Evolutionary conservation across 1,139 yeast genomes (phyloP), one percentile per base, ranked within the genome.

Genomic region (Debaryomyces subglobosus): DNA sequence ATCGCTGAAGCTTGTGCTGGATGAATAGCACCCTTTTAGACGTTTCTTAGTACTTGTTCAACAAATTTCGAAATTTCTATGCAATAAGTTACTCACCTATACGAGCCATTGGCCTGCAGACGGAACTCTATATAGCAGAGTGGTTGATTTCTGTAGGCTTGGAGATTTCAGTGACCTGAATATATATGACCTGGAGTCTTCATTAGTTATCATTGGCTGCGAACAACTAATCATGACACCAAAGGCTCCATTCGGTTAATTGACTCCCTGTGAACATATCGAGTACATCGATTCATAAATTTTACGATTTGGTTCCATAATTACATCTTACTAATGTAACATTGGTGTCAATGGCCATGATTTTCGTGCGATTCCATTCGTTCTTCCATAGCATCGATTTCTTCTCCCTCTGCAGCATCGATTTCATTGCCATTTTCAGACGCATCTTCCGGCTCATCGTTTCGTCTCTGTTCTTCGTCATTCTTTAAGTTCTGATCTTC

Each of bases 401-500:
- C 47, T 15, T 43, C 45, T 16, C 44, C 47, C n/a, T 41, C 43
- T 23, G 44, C 29, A 6, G 15, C 39, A n/a, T 41, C 49, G 29
- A 27, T 25, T 25, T 50, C 49, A 25, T 35, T n/a, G n/a, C 24
- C 39, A 20, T 40, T 25, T 5, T 16, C 35, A 15, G 5, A 9
- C 27, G 46, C 52, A 25, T 32, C 40, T 15, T 46, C 49, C 3
- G 45, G 32, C 18, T 40, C 49, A 13, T 36, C 46, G 16, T 39
- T 27, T 24, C 46, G 44, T 9, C 48, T 21, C 27, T 48, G 35
- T 7, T 35, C 48, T 15, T 48, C 52, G 32, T 56, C 51, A 13
- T 39, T 43, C 36, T 49, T 51, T 35, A 46, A 38, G 34, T 46
- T 46, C 35, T 46, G 49, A 21, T 52, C 57, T 40, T 60, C 64